Evolutionary conservation across 306 rosid genomes (phyloP).

Genomic region (Corylus americana): DNA sequence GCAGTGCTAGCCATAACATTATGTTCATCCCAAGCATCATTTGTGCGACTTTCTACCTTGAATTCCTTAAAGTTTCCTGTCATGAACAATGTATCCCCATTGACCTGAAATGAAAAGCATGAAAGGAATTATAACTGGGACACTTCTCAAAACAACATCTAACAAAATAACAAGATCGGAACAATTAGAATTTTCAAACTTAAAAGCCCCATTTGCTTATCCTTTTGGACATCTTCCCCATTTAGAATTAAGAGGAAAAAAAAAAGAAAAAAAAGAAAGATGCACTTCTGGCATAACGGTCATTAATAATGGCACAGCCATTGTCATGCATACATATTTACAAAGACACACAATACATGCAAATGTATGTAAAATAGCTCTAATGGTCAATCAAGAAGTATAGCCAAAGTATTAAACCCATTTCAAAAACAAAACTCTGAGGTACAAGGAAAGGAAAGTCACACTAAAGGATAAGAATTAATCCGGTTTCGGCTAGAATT

Average conservation of each 20-base stretch:
- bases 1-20: constrained; percentile 85
- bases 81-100: constrained; percentile 92
- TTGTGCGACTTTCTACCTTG: constrained; percentile 69
- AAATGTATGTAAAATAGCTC: neutral
- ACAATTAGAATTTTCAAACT: neutral
- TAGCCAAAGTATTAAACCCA: neutral
- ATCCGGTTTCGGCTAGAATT: constrained; percentile 4
- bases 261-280: too few species aligned
- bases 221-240: neutral
- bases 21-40: constrained; percentile 74
- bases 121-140: constrained; percentile 5
- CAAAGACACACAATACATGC: neutral
- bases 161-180: neutral
- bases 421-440: neutral
- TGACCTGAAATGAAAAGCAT: constrained; percentile 63
- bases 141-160: neutral
- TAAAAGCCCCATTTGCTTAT: neutral
- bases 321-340: neutral
- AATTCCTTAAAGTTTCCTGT: constrained; percentile 90
- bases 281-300: neutral
- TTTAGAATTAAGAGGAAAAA: neutral
- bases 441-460: neutral
- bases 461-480: constrained; percentile 8
- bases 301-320: neutral
- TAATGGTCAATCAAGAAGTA: neutral